Conservation (phyloP, 1,139 yeast species). For the Pneumocystis sp. region DNA sequence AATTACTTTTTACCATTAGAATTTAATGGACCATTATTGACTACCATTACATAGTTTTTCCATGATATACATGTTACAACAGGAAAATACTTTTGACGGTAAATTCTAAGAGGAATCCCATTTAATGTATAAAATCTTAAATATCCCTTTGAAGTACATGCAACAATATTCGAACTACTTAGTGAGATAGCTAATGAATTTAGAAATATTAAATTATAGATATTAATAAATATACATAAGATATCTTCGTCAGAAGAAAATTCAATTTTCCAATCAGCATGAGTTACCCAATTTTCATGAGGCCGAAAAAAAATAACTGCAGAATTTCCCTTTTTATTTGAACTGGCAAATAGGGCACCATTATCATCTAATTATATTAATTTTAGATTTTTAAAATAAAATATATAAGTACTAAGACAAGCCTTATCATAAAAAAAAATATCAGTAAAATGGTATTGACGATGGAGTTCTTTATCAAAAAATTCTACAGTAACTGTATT, state of each 20-base stretch:
- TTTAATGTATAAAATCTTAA: slow-evolving; percentile 39
- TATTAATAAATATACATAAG: neutral
- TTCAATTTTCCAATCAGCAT: slow-evolving; percentile 25
- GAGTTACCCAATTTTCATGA: slow-evolving; percentile 25
- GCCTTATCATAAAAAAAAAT: slow-evolving; percentile 55
- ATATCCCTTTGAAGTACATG: slow-evolving; percentile 45
- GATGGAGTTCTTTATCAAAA: slow-evolving; percentile 63
- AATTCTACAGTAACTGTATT: slow-evolving; percentile 72
- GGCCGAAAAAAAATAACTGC: slow-evolving; percentile 30
- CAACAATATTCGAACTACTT: slow-evolving; percentile 34
- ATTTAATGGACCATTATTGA: slow-evolving; percentile 19
- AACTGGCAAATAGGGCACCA: slow-evolving; percentile 15
- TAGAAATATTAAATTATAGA: neutral
- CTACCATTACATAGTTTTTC: slow-evolving; percentile 33
- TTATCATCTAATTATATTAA: slow-evolving; percentile 5
- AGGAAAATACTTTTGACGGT: slow-evolving; percentile 33
- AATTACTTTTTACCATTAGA: slow-evolving; percentile 11
- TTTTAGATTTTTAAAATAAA: slow-evolving; percentile 30
- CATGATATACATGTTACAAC: slow-evolving; percentile 42
- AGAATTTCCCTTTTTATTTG: slow-evolving; percentile 8
- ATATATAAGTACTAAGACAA: slow-evolving; percentile 38
- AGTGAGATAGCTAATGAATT: slow-evolving; percentile 30
- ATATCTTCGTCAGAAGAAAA: slow-evolving; percentile 14
- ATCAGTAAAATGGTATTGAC: slow-evolving; percentile 80
- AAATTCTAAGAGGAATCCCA: slow-evolving; percentile 42